A percentile compares a stretch with the other conserved stretches of the same genome.
Evolutionary conservation across 306 rosid genomes (phyloP).

Genomic region (Acacia crassicarpa): DNA sequence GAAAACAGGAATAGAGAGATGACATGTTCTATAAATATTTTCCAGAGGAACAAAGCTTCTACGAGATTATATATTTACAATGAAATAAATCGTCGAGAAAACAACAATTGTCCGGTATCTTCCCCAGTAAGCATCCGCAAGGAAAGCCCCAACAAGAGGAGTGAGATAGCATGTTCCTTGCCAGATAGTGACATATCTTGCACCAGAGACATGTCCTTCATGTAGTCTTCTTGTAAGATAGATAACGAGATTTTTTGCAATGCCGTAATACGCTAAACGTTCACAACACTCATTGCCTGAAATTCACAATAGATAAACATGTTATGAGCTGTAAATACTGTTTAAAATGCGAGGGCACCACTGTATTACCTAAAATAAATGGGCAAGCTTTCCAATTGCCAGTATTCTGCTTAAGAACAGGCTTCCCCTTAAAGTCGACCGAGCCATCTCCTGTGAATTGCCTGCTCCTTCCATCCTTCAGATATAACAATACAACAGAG

Average conservation of each 20-base stretch:
- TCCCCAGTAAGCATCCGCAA: constrained; percentile 98
- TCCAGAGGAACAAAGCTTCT: not conserved
- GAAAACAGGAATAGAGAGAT: not conserved
- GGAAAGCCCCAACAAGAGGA: constrained; percentile 91
- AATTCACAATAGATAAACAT: constrained; percentile 17
- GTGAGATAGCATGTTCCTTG: constrained; percentile 96
- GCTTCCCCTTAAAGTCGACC: constrained; percentile 65
- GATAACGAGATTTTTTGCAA: constrained; percentile 85
- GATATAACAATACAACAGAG: constrained; percentile 3
- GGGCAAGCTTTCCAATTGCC: constrained; percentile 82
- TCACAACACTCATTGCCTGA: constrained; percentile 95
- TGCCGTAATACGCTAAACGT: constrained; percentile 92
- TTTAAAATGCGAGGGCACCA: not conserved
- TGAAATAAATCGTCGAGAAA: constrained; percentile 76
- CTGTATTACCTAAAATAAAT: constrained; percentile 62
- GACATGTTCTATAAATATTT: constrained; percentile 9
- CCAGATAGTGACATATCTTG: constrained; percentile 96
- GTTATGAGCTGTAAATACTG: not conserved
- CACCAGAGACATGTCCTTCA: constrained; percentile 86
- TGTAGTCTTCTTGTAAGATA: constrained; percentile 83
- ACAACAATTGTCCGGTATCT: constrained; percentile 93
- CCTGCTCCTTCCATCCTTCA: constrained; percentile 50
- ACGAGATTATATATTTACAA: constrained; percentile 50
- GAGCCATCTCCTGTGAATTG: constrained; percentile 68
- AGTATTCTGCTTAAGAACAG: constrained; percentile 53